Evolutionary conservation across 345 rosid species (phyloP).

Genomic region (Firmiana major): DNA sequence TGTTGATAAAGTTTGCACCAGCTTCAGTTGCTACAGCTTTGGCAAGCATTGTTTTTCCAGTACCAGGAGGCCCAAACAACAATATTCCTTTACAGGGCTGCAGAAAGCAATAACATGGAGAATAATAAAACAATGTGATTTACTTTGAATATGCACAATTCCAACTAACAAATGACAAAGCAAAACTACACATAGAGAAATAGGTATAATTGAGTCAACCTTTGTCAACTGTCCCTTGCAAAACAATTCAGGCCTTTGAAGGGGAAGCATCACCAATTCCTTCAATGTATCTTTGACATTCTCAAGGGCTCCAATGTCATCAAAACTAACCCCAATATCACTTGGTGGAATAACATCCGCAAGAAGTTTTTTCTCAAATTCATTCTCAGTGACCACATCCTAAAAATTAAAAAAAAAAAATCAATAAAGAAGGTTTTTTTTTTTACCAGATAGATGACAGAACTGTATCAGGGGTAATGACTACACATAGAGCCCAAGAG

Average conservation of each 20-base stretch:
- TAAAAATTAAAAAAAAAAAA: conserved; percentile 23
- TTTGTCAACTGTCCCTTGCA: conserved; percentile 97
- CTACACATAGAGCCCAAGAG: neutral
- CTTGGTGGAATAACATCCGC: conserved; percentile 95
- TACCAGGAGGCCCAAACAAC: conserved; percentile 99
- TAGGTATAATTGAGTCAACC: conserved; percentile 31
- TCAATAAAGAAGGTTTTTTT: neutral
- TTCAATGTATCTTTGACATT: conserved; percentile 97
- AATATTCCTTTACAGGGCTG: conserved; percentile 98
- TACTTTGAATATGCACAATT: neutral
- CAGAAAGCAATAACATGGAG: neutral
- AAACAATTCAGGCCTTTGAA: conserved; percentile 96
- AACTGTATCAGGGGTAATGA: neutral
- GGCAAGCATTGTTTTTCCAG: conserved; percentile 99
- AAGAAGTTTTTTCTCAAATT: conserved; percentile 95
- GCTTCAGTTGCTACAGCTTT: conserved; percentile 99
- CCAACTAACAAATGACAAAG: neutral
- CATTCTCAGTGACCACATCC: conserved; percentile 98
- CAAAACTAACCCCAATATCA: conserved; percentile 94
- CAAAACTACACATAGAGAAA: neutral
- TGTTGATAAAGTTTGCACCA: conserved; percentile 97
- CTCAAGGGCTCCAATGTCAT: conserved; percentile 95
- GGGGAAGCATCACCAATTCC: conserved; percentile 99
- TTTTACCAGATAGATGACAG: neutral
- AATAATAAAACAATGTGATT: conserved; percentile 3